These are phyloP conservation scores for Tricholoma flavovirens DNA, from an alignment of 768 basidiomycete species.

Conservation along the genomic window DNA sequence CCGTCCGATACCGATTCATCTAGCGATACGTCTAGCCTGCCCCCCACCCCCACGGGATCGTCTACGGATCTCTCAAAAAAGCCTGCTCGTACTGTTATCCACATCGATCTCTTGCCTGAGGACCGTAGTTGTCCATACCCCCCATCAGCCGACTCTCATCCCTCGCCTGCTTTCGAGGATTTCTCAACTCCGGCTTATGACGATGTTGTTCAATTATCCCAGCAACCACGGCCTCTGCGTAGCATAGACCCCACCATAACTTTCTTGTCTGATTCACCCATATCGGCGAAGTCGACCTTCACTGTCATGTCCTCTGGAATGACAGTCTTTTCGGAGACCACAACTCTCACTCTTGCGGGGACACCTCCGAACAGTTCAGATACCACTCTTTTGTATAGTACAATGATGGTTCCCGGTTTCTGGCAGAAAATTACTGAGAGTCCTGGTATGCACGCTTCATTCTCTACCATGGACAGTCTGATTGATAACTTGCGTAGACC, in stretches of 20 bases:
- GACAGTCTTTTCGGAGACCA: slow-evolving; percentile 47
- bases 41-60: slow-evolving; percentile 34
- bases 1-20: slow-evolving; percentile 30
- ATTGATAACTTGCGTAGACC: slow-evolving; percentile 38
- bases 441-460: slow-evolving; percentile 36
- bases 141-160: slow-evolving; percentile 1
- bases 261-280: slow-evolving; percentile 43
- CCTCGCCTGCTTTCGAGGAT: slow-evolving; percentile 9
- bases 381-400: slow-evolving; percentile 47
- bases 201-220: slow-evolving; percentile 31
- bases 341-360: slow-evolving; percentile 27
- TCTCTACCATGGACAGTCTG: slow-evolving; percentile 1
- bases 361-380: slow-evolving; percentile 21
- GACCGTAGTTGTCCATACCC: slow-evolving; percentile 9
- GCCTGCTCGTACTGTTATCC: slow-evolving; percentile 32
- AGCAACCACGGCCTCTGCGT: slow-evolving; percentile 45
- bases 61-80: slow-evolving; percentile 26
- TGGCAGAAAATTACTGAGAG: slow-evolving; percentile 57
- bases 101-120: slow-evolving; percentile 41
- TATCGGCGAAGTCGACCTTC: slow-evolving; percentile 51
- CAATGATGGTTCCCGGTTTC: slow-evolving; percentile 55
- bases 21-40: slow-evolving; percentile 35
- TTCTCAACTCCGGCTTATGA: neutral
- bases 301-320: slow-evolving; percentile 45
- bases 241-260: slow-evolving; percentile 66